A percentile compares a stretch with the other conserved stretches of the same genome.
Evolutionary conservation across 2,329 filamentous ascomycete genomes (phyloP).

Genomic region (Aspergillus felis): DNA sequence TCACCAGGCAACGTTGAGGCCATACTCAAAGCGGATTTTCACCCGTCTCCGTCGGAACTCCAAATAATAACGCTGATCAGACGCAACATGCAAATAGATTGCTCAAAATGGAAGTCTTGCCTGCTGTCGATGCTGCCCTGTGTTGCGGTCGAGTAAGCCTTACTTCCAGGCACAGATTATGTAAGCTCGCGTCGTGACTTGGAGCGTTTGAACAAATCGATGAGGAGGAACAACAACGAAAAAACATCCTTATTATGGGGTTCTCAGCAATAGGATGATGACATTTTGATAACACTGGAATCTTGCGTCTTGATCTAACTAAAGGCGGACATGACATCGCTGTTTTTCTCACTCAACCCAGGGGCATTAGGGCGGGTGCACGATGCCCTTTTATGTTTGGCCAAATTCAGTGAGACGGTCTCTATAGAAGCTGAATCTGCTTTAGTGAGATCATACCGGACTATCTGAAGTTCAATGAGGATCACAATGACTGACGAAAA

Average conservation of each 20-base stretch:
- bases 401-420: conserved; percentile 61
- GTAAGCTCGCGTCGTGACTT: conserved; percentile 15
- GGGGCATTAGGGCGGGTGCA: conserved; percentile 55
- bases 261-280: not conserved
- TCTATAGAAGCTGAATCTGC: conserved; percentile 59
- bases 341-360: conserved; percentile 54
- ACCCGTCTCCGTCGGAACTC: not conserved
- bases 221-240: not conserved
- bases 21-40: conserved; percentile 12
- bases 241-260: not conserved
- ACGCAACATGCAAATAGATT: not conserved
- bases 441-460: conserved; percentile 40
- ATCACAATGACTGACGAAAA: conserved; percentile 4
- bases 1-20: conserved; percentile 18
- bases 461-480: not conserved
- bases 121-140: not conserved
- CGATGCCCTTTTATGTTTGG: conserved; percentile 57
- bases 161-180: conserved; percentile 9
- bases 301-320: not conserved
- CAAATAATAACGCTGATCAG: not conserved
- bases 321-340: conserved; percentile 27
- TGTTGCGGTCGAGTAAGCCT: not conserved
- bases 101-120: not conserved
- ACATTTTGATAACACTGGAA: not conserved
- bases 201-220: not conserved